Percentiles rank a stretch among this genome's conserved stretches.
These are phyloP conservation scores for Luffa aegyptiaca DNA, from an alignment of 306 rosid genomes.

Conservation along the genomic window DNA sequence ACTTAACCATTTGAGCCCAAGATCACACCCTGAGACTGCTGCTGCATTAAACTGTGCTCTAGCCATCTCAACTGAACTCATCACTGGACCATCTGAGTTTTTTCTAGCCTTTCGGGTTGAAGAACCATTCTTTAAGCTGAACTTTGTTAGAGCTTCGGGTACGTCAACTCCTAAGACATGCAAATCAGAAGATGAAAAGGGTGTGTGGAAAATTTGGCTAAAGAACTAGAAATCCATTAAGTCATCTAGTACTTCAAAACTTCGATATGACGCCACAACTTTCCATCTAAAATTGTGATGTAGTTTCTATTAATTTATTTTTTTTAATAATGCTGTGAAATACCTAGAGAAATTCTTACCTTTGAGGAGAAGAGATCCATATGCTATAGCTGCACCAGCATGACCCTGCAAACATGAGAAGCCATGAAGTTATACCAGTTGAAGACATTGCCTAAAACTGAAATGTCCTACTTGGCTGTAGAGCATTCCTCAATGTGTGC, in stretches of 20 bases:
- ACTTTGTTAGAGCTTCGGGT: conserved; percentile 48
- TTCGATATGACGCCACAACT: background rate
- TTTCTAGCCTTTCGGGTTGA: conserved; percentile 34
- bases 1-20: conserved; percentile 80
- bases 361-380: conserved; percentile 88
- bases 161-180: conserved; percentile 54
- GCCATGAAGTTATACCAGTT: background rate
- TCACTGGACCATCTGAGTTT: conserved; percentile 22
- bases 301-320: background rate
- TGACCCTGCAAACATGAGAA: conserved; percentile 49
- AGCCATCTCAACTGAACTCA: conserved; percentile 66
- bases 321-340: background rate
- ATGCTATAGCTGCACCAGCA: conserved; percentile 87
- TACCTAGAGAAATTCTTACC: conserved; percentile 24
- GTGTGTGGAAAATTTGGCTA: background rate
- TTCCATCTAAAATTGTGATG: background rate
- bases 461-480: too few relatives aligned
- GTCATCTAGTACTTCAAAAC: background rate
- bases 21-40: conserved; percentile 73
- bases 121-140: conserved; percentile 33
- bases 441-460: background rate
- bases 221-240: background rate
- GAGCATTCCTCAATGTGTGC: too few relatives aligned
- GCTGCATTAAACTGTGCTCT: conserved; percentile 71
- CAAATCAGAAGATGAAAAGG: background rate